Percentiles rank a stretch among this genome's conserved stretches.
These are phyloP conservation scores for Singerocomus inundabilis DNA, from an alignment of 1,284 basidiomycete genomes.

Conservation along the genomic window DNA sequence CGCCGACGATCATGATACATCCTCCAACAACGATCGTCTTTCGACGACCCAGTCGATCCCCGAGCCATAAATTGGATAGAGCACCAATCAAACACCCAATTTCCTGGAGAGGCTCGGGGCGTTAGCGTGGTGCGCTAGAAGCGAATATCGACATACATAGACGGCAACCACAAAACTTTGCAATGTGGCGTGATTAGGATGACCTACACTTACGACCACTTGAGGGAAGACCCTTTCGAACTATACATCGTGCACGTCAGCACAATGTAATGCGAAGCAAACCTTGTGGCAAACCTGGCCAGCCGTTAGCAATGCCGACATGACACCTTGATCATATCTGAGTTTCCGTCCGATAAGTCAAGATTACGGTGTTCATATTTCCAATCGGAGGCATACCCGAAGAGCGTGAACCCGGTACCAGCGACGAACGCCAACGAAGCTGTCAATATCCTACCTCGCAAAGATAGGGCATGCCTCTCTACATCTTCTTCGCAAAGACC, in stretches of 20 bases:
- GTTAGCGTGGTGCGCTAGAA: not conserved
- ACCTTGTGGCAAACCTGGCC: slow-evolving; percentile 19
- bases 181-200: slow-evolving; percentile 32
- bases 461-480: slow-evolving; percentile 16
- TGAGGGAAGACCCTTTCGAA: slow-evolving; percentile 32
- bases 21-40: slow-evolving; percentile 50
- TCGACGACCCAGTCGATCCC: slow-evolving; percentile 49
- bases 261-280: not conserved
- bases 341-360: slow-evolving; percentile 1
- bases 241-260: slow-evolving; percentile 14
- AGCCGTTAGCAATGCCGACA: slow-evolving; percentile 34
- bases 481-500: slow-evolving; percentile 21
- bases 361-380: not conserved
- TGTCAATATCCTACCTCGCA: slow-evolving; percentile 27
- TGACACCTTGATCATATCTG: slow-evolving; percentile 34
- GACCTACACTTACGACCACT: slow-evolving; percentile 28
- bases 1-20: slow-evolving; percentile 52
- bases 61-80: slow-evolving; percentile 46
- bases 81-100: slow-evolving; percentile 44
- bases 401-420: slow-evolving; percentile 32
- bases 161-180: slow-evolving; percentile 34
- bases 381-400: slow-evolving; percentile 25
- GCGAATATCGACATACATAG: slow-evolving; percentile 20
- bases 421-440: slow-evolving; percentile 29
- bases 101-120: slow-evolving; percentile 17